A percentile compares a stretch with the other conserved stretches of the same genome.
phyloP scores from a whole-genome alignment of 1,284 basidiomycete species.

The Heliocybe sulcata region DNA sequence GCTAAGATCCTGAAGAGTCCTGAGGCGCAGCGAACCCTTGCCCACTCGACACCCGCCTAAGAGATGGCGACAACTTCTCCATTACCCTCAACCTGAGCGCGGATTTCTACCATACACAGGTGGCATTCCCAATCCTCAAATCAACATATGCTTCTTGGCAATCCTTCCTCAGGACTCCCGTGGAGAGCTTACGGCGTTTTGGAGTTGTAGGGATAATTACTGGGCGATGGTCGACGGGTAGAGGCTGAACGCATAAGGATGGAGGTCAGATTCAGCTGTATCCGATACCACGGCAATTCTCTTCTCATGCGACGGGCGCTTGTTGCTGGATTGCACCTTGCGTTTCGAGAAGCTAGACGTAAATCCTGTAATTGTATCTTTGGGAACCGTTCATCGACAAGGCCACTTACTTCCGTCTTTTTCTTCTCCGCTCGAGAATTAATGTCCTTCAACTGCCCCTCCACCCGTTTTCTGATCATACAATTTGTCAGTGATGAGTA shows the following conservation, averaged over 20 bases:
- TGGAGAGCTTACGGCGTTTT: no score
- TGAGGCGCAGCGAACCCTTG: conserved; percentile 35
- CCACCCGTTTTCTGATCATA: conserved; percentile 65
- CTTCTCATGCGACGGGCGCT: conserved; percentile 4
- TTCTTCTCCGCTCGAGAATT: conserved; percentile 71
- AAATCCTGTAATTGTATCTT: conserved; percentile 8
- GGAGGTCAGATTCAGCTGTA: background rate
- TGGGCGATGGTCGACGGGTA: no score
- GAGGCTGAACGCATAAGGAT: no score
- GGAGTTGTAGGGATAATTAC: no score
- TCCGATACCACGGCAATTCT: background rate
- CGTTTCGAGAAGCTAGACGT: conserved; percentile 53
- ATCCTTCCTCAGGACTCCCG: no score
- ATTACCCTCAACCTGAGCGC: background rate
- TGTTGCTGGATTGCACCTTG: conserved; percentile 47
- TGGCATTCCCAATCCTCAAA: no score
- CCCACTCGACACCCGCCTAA: background rate
- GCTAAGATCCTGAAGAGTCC: conserved; percentile 63
- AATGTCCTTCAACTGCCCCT: conserved; percentile 71
- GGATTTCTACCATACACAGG: no score
- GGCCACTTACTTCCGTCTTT: conserved; percentile 63
- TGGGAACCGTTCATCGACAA: background rate
- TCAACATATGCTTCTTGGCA: no score
- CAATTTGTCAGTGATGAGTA: background rate
- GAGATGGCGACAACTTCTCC: background rate